Evolutionary conservation across 2,329 filamentous ascomycete species (phyloP), one percentile per base, ranked within the genome.

Genomic region (Akanthomyces dipterigenus): DNA sequence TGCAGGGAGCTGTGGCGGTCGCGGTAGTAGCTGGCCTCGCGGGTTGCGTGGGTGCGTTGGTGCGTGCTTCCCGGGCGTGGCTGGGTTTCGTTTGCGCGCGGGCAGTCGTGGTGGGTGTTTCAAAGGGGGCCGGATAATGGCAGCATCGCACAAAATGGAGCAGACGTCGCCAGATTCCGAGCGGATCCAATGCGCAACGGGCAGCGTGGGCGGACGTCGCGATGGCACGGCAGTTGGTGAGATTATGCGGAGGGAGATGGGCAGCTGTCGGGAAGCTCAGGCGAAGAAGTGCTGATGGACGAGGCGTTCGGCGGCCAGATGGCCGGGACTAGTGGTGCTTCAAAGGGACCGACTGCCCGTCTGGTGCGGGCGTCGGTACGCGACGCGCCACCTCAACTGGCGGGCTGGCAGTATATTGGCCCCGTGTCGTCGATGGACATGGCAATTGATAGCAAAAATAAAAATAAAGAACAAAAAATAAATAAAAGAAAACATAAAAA

Each of bases 181-280:
- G 45, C 34, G 34, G 28, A 45, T 42, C 36, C 51, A 56, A 56
- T 61, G 53, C 51, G 59, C 43, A 34, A 22, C 20, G 24, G 26
- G 26, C n/a, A 28, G 49, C 16, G 58, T 54, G 58, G 58, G 31
- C 51, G 31, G 28, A 14, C 11, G 42, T 46, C 43, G 49, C 50
- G 50, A 54, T 60, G 40, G 57, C 31, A 49, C 58, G 50, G 40
- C 31, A 48, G 50, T 51, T 45, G 49, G 42, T 49, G 55, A 38
- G 42, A 42, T 48, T 55, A 54, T 55, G 49, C 43, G 50, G 58
- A 59, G 55, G 31, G 55, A 59, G 55, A 49, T 46, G 58, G 58
- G 58, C 49, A 48, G 50, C 50, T 61, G 26, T 49, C 40, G 38
- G 26, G 42, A 31, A 48, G 42, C 40, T 61, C 58, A 36, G 38